phyloP scores from a whole-genome alignment of 768 basidiomycete species.

The Cystobasidium onofrii region DNA sequence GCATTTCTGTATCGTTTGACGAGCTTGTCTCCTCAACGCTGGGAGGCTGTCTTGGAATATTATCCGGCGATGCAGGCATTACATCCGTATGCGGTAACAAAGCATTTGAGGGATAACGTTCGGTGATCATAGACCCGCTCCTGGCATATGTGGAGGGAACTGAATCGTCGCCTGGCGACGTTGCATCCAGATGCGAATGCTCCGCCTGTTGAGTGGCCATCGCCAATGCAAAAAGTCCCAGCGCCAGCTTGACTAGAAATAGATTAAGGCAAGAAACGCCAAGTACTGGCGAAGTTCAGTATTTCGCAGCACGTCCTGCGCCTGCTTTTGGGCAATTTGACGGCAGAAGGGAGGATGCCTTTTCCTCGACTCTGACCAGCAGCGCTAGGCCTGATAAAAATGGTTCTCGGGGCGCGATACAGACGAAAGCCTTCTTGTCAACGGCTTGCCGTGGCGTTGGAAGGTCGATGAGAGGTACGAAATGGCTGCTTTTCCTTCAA shows the following conservation, averaged over 20 bases:
- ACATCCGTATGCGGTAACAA: background rate
- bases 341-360: too few species aligned
- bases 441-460: too few species aligned
- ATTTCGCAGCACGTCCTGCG: background rate
- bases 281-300: too few species aligned
- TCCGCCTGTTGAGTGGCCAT: constrained; percentile 2
- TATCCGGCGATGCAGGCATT: background rate
- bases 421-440: too few species aligned
- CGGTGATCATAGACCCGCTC: too few species aligned
- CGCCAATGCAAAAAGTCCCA: constrained; percentile 1
- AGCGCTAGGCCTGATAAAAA: too few species aligned
- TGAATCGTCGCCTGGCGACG: background rate
- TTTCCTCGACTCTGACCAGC: too few species aligned
- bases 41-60: background rate
- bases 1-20: background rate
- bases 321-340: too few species aligned
- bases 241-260: background rate
- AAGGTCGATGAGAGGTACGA: too few species aligned
- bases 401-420: too few species aligned
- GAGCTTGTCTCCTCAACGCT: background rate
- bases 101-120: background rate
- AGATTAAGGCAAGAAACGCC: background rate
- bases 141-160: too few species aligned
- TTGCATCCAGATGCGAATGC: background rate
- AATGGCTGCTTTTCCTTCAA: too few species aligned